Evolutionary conservation across 805 yeast genomes (phyloP).

Genomic region (Nakazawaea siamensis): DNA sequence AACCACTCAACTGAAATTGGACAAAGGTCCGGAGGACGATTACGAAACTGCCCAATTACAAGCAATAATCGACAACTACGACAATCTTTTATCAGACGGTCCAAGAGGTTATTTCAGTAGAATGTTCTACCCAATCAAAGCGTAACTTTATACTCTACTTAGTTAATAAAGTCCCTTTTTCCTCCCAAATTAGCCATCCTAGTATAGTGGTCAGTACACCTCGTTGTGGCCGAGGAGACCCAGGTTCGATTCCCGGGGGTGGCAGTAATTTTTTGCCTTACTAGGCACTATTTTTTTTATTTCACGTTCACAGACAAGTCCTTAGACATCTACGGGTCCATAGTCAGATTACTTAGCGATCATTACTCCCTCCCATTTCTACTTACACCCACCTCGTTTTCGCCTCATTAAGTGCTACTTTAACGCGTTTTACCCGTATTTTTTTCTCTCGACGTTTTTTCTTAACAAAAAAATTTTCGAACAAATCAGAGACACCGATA

Average conservation of each 20-base stretch:
- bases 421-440: too few species aligned
- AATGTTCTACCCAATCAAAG: conserved; percentile 11
- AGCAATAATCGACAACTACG: conserved; percentile 4
- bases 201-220: conserved; percentile 13
- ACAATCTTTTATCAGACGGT: conserved; percentile 11
- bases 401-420: too few species aligned
- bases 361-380: too few species aligned
- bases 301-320: too few species aligned
- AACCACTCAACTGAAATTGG: conserved; percentile 1
- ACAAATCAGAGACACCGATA: neutral
- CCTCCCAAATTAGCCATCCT: conserved; percentile 11
- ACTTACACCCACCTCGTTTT: too few species aligned
- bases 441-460: too few species aligned
- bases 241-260: conserved; percentile 12
- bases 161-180: neutral
- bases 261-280: too few species aligned
- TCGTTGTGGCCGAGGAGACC: conserved; percentile 13
- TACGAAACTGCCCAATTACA: neutral
- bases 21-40: neutral
- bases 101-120: conserved; percentile 14
- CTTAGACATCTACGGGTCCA: too few species aligned
- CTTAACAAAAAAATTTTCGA: neutral
- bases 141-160: neutral
- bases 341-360: too few species aligned
- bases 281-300: too few species aligned